Conservation (phyloP, 2,329 filamentous ascomycete genomes). For the Paracoccidioides brasiliensis region DNA sequence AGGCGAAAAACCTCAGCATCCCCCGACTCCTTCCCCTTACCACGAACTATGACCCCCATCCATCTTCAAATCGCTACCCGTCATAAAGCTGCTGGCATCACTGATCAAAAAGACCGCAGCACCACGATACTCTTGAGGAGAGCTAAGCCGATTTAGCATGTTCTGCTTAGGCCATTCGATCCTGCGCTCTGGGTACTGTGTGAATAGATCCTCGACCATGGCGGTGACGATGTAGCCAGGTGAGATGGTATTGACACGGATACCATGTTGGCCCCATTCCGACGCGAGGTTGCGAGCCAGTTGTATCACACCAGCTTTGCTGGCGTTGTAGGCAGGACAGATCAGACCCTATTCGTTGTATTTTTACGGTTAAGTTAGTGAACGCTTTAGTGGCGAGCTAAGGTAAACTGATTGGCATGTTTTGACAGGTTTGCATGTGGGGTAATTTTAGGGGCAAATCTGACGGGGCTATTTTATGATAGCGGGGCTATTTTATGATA, state of each 20-base stretch:
- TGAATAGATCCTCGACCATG: constrained; percentile 33
- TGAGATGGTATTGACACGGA: constrained; percentile 37
- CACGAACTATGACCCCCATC: constrained; percentile 43
- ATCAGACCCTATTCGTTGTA: constrained; percentile 29
- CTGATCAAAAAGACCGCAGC: constrained; percentile 36
- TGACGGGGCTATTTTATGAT: background rate
- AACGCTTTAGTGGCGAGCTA: background rate
- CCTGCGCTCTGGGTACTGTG: constrained; percentile 64
- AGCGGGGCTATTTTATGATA: background rate
- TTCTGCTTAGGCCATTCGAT: constrained; percentile 72
- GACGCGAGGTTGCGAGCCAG: constrained; percentile 35
- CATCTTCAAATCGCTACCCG: constrained; percentile 41
- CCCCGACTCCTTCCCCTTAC: constrained; percentile 21
- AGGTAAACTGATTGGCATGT: background rate
- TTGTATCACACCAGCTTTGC: constrained; percentile 37
- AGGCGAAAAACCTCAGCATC: background rate
- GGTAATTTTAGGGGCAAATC: background rate
- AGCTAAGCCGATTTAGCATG: constrained; percentile 61
- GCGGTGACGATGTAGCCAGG: constrained; percentile 36
- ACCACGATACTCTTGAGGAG: constrained; percentile 55
- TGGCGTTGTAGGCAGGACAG: constrained; percentile 37
- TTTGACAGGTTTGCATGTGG: constrained; percentile 8
- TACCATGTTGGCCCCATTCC: constrained; percentile 37
- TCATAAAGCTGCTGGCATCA: constrained; percentile 43
- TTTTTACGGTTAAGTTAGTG: background rate